Base-by-base conservation (phyloP, 164 flowering plant genomes). In the Pachysandra terminalis region DNA sequence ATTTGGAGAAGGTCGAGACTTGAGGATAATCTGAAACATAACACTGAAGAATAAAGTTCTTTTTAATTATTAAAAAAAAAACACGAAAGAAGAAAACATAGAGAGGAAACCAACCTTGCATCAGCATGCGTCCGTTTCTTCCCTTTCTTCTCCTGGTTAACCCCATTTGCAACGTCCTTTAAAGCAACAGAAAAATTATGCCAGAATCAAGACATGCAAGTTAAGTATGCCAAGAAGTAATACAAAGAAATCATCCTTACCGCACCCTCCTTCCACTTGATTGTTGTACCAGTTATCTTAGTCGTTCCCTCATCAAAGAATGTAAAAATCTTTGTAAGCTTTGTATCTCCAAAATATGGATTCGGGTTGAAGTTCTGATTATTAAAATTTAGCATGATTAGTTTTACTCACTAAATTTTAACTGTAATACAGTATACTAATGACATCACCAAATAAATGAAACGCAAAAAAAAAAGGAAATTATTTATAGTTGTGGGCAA, bases 221-320 rank as follows among this genome's bases (percentile, higher is more conserved):
- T 45, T 45, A 75, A 59, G 23, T 56, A 21, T 56, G 59, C 37
- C 37, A 56, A 22, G 14, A 3, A 8, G 59, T 56, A n/a, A 61
- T 0, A 32, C 7, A 32, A 32, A 32, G 3, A 32, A 40, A 67
- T 57, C 61, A 54, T 22, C 53, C 75, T 71, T 66, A 88, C 94
- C 86, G 73, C 81, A 65, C 94, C 94, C 59, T 87, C 86, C 73
- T 85, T 89, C 94, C 94, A 89, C 51, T 85, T 85, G 35, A 89
- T 89, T 40, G 83, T 15, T 53, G 94, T 85, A 13, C 85, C 79
- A 57, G 79, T 75, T 35, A 86, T 74, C 68, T 84, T 81, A 9
- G 85, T 82, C 22, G 81, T 74, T 68, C 86, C 91, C 61, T 86
- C 90, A 35, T 90, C 93, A 58, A 78, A 82, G 72, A 79, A 84